phyloP scores from a whole-genome alignment of 768 basidiomycete species.

The Suillus plorans region DNA sequence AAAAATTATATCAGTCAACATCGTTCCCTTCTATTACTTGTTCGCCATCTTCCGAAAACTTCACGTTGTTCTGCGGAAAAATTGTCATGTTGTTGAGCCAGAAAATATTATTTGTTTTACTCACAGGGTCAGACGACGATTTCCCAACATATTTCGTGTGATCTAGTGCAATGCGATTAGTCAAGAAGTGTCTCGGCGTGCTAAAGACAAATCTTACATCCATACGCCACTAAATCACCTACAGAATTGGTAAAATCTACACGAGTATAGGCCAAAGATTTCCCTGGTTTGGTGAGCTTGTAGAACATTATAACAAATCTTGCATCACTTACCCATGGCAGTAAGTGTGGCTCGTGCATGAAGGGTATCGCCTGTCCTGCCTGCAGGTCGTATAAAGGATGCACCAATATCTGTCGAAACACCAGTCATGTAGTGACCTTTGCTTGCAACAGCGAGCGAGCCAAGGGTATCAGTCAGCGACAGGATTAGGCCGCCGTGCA shows the following conservation, averaged over 20 bases:
- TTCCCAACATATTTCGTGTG: slow-evolving; percentile 87
- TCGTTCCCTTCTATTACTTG: slow-evolving; percentile 64
- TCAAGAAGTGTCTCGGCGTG: background rate
- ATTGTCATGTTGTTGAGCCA: background rate
- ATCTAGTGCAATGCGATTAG: slow-evolving; percentile 41
- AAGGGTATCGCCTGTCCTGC: slow-evolving; percentile 66
- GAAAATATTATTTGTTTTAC: slow-evolving; percentile 5
- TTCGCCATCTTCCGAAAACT: slow-evolving; percentile 79
- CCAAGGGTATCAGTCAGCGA: slow-evolving; percentile 85
- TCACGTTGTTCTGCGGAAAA: slow-evolving; percentile 61
- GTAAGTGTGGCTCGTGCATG: slow-evolving; percentile 64
- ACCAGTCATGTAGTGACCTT: slow-evolving; percentile 85
- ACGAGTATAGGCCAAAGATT: slow-evolving; percentile 77
- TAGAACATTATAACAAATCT: background rate
- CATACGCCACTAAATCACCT: slow-evolving; percentile 78
- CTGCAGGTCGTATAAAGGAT: slow-evolving; percentile 76
- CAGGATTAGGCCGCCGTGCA: slow-evolving; percentile 79
- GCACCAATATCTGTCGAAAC: slow-evolving; percentile 82
- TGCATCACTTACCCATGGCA: slow-evolving; percentile 53
- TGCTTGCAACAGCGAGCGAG: slow-evolving; percentile 78
- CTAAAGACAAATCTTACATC: slow-evolving; percentile 49
- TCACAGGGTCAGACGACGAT: slow-evolving; percentile 47
- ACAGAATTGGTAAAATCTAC: slow-evolving; percentile 67
- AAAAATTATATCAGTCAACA: slow-evolving; percentile 26
- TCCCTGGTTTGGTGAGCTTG: slow-evolving; percentile 46